These are phyloP conservation scores for Pseudopyricularia cyperi DNA, from an alignment of 2,329 filamentous ascomycete genomes.

Conservation along the genomic window DNA sequence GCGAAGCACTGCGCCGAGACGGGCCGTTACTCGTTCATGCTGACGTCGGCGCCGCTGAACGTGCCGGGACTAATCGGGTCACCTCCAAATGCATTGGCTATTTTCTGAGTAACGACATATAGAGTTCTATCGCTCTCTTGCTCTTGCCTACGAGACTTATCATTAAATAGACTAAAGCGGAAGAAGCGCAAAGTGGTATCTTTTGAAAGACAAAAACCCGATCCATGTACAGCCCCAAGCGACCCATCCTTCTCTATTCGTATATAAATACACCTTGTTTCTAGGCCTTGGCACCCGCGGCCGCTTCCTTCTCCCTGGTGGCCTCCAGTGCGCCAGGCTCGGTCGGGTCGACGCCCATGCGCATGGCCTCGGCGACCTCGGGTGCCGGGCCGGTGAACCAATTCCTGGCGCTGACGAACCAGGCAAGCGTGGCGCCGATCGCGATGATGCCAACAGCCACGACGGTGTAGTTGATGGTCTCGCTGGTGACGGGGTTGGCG, in stretches of 20 bases:
- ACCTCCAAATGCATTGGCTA: not conserved
- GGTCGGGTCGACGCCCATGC: slow-evolving; percentile 30
- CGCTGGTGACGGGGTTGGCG: slow-evolving; percentile 37
- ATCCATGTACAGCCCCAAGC: too few species aligned
- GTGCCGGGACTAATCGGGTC: slow-evolving; percentile 14
- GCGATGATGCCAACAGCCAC: slow-evolving; percentile 47
- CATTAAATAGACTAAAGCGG: too few species aligned
- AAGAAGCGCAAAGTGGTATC: too few species aligned
- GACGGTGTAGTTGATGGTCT: slow-evolving; percentile 46
- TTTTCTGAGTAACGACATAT: not conserved
- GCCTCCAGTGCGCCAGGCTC: slow-evolving; percentile 29
- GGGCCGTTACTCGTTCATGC: slow-evolving; percentile 45
- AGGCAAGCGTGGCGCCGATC: slow-evolving; percentile 29
- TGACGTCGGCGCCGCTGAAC: slow-evolving; percentile 47
- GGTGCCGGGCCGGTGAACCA: slow-evolving; percentile 45
- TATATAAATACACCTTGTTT: not conserved
- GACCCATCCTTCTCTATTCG: too few species aligned
- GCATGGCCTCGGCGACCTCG: slow-evolving; percentile 36
- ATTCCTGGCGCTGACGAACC: slow-evolving; percentile 36
- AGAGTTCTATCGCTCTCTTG: too few species aligned
- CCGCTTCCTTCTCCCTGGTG: not conserved
- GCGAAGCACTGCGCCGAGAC: slow-evolving; percentile 37
- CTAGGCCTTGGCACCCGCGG: not conserved
- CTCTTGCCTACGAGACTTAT: too few species aligned
- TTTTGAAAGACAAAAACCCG: too few species aligned